phyloP scores from a whole-genome alignment of 495 filamentous ascomycete species.

The Letharia lupina region DNA sequence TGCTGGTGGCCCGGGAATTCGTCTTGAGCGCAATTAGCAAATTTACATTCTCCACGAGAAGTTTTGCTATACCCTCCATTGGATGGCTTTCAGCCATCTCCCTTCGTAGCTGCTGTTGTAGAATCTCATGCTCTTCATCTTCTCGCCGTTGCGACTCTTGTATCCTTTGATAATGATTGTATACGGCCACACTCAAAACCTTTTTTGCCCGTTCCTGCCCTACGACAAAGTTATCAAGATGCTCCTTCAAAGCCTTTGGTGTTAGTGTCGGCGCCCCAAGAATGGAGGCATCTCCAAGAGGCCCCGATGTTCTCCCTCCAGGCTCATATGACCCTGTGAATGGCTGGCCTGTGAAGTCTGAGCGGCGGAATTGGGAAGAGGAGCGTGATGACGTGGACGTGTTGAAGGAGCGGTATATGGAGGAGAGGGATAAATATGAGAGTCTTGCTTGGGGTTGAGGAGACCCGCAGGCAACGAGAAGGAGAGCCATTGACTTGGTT shows the following conservation, averaged over 20 bases:
- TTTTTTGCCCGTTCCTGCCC: slow-evolving; percentile 97
- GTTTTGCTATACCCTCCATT: slow-evolving; percentile 45
- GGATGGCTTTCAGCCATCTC: slow-evolving; percentile 42
- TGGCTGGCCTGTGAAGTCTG: slow-evolving; percentile 55
- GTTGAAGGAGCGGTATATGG: slow-evolving; percentile 27
- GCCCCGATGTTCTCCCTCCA: slow-evolving; percentile 49
- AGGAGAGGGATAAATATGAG: slow-evolving; percentile 36
- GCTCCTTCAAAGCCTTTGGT: slow-evolving; percentile 74
- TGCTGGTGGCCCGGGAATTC: slow-evolving; percentile 70
- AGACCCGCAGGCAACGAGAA: slow-evolving; percentile 10
- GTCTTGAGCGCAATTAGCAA: slow-evolving; percentile 42
- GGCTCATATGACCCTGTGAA: slow-evolving; percentile 75
- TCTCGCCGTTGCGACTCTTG: slow-evolving; percentile 67
- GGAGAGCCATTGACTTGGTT: slow-evolving; percentile 14
- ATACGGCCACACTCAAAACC: slow-evolving; percentile 85
- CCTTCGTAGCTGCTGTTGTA: slow-evolving; percentile 41
- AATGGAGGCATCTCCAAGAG: slow-evolving; percentile 47
- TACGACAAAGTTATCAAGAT: slow-evolving; percentile 92
- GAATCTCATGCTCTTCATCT: slow-evolving; percentile 63
- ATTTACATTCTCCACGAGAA: no score
- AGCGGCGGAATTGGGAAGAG: slow-evolving; percentile 49
- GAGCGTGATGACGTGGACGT: slow-evolving; percentile 28
- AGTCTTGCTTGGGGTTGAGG: slow-evolving; percentile 28
- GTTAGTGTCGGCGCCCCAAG: slow-evolving; percentile 66
- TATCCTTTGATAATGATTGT: slow-evolving; percentile 90